Evolutionary conservation across 495 filamentous ascomycete species (phyloP).

Genomic region (Xylaria flabelliformis): DNA sequence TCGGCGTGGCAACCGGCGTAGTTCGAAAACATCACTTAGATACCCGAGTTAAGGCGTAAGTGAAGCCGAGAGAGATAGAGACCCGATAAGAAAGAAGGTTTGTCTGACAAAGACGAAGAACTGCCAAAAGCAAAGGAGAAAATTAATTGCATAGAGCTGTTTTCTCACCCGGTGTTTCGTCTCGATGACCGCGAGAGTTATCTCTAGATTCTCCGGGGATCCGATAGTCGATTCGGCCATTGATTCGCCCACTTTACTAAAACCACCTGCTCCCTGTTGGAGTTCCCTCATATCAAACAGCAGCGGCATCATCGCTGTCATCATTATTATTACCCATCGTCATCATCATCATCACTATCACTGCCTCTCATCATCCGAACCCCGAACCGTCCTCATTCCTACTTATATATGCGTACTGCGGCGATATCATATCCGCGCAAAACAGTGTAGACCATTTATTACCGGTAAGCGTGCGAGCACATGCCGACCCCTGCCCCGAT

Average conservation of each 20-base stretch:
- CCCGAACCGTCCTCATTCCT: background rate
- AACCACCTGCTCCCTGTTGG: constrained; percentile 12
- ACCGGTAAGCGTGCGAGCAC: constrained; percentile 13
- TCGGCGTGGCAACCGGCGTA: constrained; percentile 1
- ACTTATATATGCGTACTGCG: background rate
- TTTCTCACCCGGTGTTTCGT: background rate
- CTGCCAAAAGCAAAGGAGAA: background rate
- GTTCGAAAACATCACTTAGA: constrained; percentile 1
- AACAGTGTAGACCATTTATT: constrained; percentile 1
- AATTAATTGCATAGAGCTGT: constrained; percentile 9
- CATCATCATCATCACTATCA: constrained; percentile 18
- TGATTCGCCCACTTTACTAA: constrained; percentile 19
- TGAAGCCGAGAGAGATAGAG: background rate
- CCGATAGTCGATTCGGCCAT: constrained; percentile 14
- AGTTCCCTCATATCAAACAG: constrained; percentile 15
- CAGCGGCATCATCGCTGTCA: constrained; percentile 16
- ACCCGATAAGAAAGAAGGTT: background rate
- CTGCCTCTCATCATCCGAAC: background rate
- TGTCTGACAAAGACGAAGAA: background rate
- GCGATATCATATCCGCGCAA: constrained; percentile 8
- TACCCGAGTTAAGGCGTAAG: constrained; percentile 8
- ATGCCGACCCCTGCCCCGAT: constrained; percentile 22
- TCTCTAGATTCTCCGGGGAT: constrained; percentile 16
- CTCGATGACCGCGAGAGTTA: constrained; percentile 2
- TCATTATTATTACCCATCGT: constrained; percentile 14